Evolutionary conservation across 306 rosid species (phyloP), one percentile per base, ranked within the genome.

Genomic region (Luffa aegyptiaca): DNA sequence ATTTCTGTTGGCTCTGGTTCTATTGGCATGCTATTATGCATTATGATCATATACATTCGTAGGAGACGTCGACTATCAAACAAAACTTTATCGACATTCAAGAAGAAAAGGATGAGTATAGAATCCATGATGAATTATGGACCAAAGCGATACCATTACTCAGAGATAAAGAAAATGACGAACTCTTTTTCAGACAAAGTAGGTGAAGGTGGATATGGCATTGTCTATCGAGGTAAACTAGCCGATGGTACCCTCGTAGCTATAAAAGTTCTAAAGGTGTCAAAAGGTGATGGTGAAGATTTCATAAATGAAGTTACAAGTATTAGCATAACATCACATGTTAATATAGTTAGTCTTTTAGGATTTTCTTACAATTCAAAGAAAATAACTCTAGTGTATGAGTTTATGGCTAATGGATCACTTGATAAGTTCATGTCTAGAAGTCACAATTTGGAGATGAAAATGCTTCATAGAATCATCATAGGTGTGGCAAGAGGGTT

Each of bases 331-430:
- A 78, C 59, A 3, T 45, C 71, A 0, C 81, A 78, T 62, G 61
- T 78, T 3, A 78, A 78, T 62, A 33, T 78, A 7, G 81, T 62
- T 31, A 66, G 65, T 31, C 10, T 78, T 9, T 57, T 57, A 21
- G 81, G 81, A 1, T 62, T 44, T 2, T 31, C 44, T 51, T 59
- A 26, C 10, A 53, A 62, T 3, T 31, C 53, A 39, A 44, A 11
- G 5, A 42, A 33, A 63, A 31, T 2, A 62, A 61, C 81, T 78
- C 35, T 78, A 26, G 35, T 78, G 1, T 78, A 46, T 62, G 81
- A 78, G 46, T 78, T 78, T 48, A 26, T 78, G 74, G 10, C 44
- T 3, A 46, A 78, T 78, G 81, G 73, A 59, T 78, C 81, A 7
- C 48, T 78, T 6, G 72, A 78, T 48, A 31, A 8, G 1, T 62